These are phyloP conservation scores for Iris macrosiphon DNA, from an alignment of 106 monocot genomes.

Conservation along the genomic window DNA sequence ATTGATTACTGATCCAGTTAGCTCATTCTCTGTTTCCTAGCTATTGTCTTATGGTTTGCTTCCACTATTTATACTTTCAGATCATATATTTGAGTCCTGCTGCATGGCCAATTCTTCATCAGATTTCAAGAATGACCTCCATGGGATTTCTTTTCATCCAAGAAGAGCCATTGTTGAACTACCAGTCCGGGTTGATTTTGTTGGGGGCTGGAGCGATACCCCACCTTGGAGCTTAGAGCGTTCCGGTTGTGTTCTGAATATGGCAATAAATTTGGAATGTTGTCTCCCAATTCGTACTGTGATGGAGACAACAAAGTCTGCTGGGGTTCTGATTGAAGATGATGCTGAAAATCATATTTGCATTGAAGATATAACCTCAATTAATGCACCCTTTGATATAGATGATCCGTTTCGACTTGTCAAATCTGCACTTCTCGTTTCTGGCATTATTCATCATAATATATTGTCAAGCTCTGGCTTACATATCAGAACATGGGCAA, in stretches of 20 bases:
- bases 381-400: slow-evolving; percentile 60
- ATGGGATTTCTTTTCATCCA: slow-evolving; percentile 16
- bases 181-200: slow-evolving; percentile 93
- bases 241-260: slow-evolving; percentile 91
- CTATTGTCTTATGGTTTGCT: neutral
- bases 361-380: slow-evolving; percentile 52
- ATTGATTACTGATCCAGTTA: too few species aligned
- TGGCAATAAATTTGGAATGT: slow-evolving; percentile 75
- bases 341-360: slow-evolving; percentile 52
- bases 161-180: slow-evolving; percentile 48
- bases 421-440: slow-evolving; percentile 80
- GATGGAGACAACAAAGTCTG: slow-evolving; percentile 48
- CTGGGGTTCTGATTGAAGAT: slow-evolving; percentile 63
- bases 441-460: slow-evolving; percentile 41
- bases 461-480: slow-evolving; percentile 40
- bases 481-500: slow-evolving; percentile 68
- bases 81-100: slow-evolving; percentile 4
- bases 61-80: slow-evolving; percentile 19
- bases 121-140: neutral
- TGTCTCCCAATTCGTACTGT: slow-evolving; percentile 53
- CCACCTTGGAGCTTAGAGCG: slow-evolving; percentile 98
- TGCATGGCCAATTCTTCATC: slow-evolving; percentile 10
- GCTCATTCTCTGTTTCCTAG: too few species aligned
- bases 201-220: slow-evolving; percentile 98
- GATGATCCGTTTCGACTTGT: slow-evolving; percentile 86